Base-by-base conservation (phyloP, 2,329 filamentous ascomycete species). In the Penicillium sp. region DNA sequence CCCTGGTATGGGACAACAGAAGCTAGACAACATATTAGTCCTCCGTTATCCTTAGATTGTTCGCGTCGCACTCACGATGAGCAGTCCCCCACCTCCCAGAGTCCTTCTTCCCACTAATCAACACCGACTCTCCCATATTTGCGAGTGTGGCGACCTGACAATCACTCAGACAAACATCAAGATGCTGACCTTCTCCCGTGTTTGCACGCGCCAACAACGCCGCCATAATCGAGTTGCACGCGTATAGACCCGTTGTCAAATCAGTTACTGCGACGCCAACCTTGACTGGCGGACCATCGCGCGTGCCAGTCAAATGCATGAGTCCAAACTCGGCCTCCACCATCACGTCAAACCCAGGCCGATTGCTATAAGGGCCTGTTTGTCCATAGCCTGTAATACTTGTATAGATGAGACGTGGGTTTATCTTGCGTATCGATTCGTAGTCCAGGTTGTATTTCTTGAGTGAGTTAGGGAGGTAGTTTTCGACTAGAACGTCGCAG, bases 271-370 rank as follows among this genome's bases (percentile, higher is more conserved):
- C 94, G 3, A 97, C 93, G 15, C 94, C 94, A 2, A 97, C 94
- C 74, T 97, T 97, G 38, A 96, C 93, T 0, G 94, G 94, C 2
- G 91, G 88, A 0, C 92, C 90, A 64, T 95, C 88, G 49, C 91
- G 81, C 56, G 83, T 83, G 31, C 93, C 93, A 0, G 93, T 99
- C 64, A 99, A 96, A 75, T 99, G 94, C 93, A 99, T 97, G 47
- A 99, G 76, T 0, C 94, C 94, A 74, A 97, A 91, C 70, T 97
- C 94, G 56, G 93, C 94, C 76, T 97, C 94, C 15, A 97, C 92
- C 92, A 99, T 97, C 61, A 97, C 94, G 72, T 99, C 94, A 78
- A 97, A 99, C 6, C 94, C 94, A 1, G 93, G 90, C 13, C 93
- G 82, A 56, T 85, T 82, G 4, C 86, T 84, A 72, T 95, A 95